phyloP scores from a whole-genome alignment of 2,329 filamentous ascomycete species.

The Hysterium pulicare region DNA sequence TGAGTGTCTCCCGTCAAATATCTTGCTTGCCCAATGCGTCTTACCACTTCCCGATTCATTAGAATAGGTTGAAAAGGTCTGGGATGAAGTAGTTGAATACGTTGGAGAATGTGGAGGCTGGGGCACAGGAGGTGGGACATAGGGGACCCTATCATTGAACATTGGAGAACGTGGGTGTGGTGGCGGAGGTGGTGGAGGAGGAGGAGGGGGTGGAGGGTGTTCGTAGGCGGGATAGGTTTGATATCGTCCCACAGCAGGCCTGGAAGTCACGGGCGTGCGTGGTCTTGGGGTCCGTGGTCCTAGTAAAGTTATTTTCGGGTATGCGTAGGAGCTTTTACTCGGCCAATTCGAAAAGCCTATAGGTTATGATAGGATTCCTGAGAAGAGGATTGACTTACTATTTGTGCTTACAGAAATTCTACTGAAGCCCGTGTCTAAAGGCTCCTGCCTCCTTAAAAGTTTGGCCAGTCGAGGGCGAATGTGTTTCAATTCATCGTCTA shows the following conservation, averaged over 20 bases:
- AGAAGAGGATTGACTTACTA: no score
- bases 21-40: constrained; percentile 43
- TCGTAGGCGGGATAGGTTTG: constrained; percentile 7
- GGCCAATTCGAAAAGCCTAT: no score
- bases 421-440: constrained; percentile 31
- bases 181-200: constrained; percentile 10
- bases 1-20: constrained; percentile 43
- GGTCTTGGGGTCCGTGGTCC: constrained; percentile 23
- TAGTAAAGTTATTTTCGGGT: constrained; percentile 17
- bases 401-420: constrained; percentile 22
- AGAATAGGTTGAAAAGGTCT: constrained; percentile 36
- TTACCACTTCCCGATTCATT: constrained; percentile 29
- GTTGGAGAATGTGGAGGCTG: constrained; percentile 41
- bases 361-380: no score
- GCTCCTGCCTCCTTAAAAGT: constrained; percentile 35
- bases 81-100: constrained; percentile 42
- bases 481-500: constrained; percentile 27
- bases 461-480: constrained; percentile 25
- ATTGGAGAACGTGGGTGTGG: constrained; percentile 9
- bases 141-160: constrained; percentile 27
- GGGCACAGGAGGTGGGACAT: constrained; percentile 33
- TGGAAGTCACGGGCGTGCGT: not conserved
- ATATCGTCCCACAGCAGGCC: constrained; percentile 1
- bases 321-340: not conserved
- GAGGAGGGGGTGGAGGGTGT: constrained; percentile 11